These are phyloP conservation scores for Huiozyma sinensis DNA, from an alignment of 805 yeast genomes.

Conservation along the genomic window DNA sequence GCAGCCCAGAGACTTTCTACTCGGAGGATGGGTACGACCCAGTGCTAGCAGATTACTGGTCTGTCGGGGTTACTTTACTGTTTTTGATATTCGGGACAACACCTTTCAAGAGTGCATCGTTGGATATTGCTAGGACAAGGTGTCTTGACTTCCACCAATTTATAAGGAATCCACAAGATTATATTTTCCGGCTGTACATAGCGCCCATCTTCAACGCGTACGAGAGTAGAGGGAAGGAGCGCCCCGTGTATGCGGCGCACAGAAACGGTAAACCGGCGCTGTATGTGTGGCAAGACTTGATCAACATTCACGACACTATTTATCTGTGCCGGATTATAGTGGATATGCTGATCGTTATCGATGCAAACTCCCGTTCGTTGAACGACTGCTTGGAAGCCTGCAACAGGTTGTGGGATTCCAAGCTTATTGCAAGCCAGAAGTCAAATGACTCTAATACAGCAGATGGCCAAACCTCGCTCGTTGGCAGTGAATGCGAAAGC, in stretches of 20 bases:
- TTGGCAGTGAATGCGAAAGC: too few relatives aligned
- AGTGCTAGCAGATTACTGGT: slow-evolving; percentile 76
- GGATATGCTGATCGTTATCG: slow-evolving; percentile 7
- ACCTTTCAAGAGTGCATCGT: slow-evolving; percentile 47
- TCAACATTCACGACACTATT: slow-evolving; percentile 6
- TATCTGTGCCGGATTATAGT: slow-evolving; percentile 10
- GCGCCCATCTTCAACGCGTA: slow-evolving; percentile 8
- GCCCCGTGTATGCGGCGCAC: not conserved
- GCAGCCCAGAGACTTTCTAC: slow-evolving; percentile 80
- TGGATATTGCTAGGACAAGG: not conserved
- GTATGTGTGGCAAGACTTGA: slow-evolving; percentile 12
- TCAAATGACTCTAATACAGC: too few relatives aligned
- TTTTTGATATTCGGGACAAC: slow-evolving; percentile 74
- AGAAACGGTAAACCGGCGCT: slow-evolving; percentile 7
- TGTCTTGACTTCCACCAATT: slow-evolving; percentile 34
- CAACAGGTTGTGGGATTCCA: slow-evolving; percentile 6
- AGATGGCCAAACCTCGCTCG: too few relatives aligned
- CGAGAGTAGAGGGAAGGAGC: too few relatives aligned
- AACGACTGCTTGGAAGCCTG: slow-evolving; percentile 4
- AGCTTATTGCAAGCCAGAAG: not conserved
- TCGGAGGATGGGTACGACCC: slow-evolving; percentile 43
- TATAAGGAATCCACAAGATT: slow-evolving; percentile 12
- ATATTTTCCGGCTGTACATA: slow-evolving; percentile 18
- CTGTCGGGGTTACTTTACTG: slow-evolving; percentile 69
- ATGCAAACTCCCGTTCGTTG: slow-evolving; percentile 8